These are phyloP conservation scores for Cardiospermum halicacabum DNA, from an alignment of 345 rosid species.

Conservation along the genomic window DNA sequence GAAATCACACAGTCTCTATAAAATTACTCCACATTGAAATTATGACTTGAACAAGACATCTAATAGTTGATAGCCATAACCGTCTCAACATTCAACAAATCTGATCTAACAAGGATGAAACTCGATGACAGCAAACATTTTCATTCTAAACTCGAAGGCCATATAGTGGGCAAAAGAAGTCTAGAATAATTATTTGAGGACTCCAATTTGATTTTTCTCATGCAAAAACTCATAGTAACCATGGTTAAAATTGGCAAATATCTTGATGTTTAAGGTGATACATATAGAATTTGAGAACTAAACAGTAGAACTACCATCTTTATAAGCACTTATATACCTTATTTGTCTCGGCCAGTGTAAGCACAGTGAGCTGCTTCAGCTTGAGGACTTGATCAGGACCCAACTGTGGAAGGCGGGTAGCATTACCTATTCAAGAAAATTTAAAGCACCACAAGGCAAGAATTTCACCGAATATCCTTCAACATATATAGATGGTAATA, in stretches of 20 bases:
- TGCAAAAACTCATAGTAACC: background rate
- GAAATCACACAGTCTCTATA: background rate
- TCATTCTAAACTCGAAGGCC: background rate
- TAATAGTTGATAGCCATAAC: background rate
- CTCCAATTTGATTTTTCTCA: background rate
- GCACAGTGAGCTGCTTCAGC: constrained; percentile 92
- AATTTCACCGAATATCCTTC: background rate
- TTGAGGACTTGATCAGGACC: constrained; percentile 79
- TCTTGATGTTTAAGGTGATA: background rate
- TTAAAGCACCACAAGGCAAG: constrained; percentile 2
- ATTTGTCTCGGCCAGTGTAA: constrained; percentile 80
- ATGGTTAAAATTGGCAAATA: background rate
- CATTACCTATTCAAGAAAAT: constrained; percentile 43
- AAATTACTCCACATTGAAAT: background rate
- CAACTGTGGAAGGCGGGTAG: constrained; percentile 50
- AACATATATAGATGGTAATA: background rate
- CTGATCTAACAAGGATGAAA: background rate
- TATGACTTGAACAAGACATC: background rate
- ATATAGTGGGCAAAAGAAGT: background rate
- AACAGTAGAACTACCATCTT: background rate
- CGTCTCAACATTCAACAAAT: background rate
- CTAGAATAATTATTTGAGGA: background rate
- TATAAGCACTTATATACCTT: constrained; percentile 43
- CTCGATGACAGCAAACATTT: background rate
- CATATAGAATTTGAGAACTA: background rate